Conservation (phyloP, 768 basidiomycete species). For the Xanthoconium stramineum region DNA sequence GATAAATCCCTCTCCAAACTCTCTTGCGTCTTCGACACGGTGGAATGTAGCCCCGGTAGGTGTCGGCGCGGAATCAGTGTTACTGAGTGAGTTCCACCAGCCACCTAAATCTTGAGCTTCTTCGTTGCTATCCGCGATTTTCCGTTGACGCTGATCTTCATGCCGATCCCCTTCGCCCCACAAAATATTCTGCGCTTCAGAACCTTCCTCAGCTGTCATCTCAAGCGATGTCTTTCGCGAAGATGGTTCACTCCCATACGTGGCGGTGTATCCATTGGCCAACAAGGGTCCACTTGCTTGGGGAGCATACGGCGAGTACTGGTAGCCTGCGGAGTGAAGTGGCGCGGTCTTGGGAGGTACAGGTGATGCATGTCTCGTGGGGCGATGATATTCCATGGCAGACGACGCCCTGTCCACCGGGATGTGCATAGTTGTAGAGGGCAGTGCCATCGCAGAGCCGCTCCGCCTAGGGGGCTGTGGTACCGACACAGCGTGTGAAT, state of each 20-base stretch:
- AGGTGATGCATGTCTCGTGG: slow-evolving; percentile 49
- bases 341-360: slow-evolving; percentile 52
- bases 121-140: slow-evolving; percentile 29
- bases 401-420: slow-evolving; percentile 73
- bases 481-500: slow-evolving; percentile 32
- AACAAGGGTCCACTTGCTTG: slow-evolving; percentile 24
- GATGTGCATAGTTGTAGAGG: slow-evolving; percentile 43
- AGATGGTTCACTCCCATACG: slow-evolving; percentile 32
- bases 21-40: slow-evolving; percentile 43
- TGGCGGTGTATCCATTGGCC: slow-evolving; percentile 37
- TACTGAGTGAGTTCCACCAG: slow-evolving; percentile 64
- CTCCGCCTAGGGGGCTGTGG: slow-evolving; percentile 52
- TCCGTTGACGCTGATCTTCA: not conserved
- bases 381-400: slow-evolving; percentile 68
- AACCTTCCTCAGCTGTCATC: slow-evolving; percentile 27
- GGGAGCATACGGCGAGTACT: slow-evolving; percentile 29
- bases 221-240: slow-evolving; percentile 30
- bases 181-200: slow-evolving; percentile 6
- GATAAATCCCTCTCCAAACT: slow-evolving; percentile 62
- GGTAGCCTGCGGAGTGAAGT: slow-evolving; percentile 39
- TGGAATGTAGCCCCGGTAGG: slow-evolving; percentile 71
- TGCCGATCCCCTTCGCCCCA: slow-evolving; percentile 4
- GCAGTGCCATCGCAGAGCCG: slow-evolving; percentile 66
- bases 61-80: slow-evolving; percentile 45
- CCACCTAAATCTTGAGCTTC: slow-evolving; percentile 37